Percentiles rank a stretch among this genome's conserved stretches.
phyloP scores from a whole-genome alignment of 2,329 filamentous ascomycete genomes.

The Chaetomium globosum region DNA sequence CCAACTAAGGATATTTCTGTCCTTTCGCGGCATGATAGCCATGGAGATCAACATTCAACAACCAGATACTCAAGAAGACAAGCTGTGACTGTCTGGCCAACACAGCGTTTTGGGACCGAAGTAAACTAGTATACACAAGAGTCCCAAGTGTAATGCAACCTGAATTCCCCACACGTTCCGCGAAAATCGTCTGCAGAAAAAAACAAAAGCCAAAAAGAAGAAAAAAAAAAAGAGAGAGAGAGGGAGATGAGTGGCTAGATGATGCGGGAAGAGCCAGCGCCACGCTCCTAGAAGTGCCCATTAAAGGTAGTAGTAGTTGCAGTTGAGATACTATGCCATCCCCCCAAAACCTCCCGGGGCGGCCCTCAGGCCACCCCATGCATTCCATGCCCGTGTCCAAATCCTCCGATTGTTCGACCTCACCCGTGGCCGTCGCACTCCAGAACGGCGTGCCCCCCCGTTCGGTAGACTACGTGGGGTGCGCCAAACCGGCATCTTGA shows the following conservation, averaged over 20 bases:
- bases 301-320: slow-evolving; percentile 36
- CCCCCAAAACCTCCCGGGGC: background rate
- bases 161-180: too few species aligned
- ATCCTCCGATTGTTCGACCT: background rate
- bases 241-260: slow-evolving; percentile 18
- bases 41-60: background rate
- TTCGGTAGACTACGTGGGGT: slow-evolving; percentile 6
- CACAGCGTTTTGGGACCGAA: background rate
- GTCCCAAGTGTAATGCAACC: background rate
- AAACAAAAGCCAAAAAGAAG: background rate
- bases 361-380: slow-evolving; percentile 11
- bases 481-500: background rate
- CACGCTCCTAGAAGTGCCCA: slow-evolving; percentile 44
- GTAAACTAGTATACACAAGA: background rate
- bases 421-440: background rate
- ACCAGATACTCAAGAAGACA: background rate
- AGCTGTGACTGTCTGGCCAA: background rate
- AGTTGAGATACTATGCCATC: slow-evolving; percentile 23
- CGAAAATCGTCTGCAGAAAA: background rate
- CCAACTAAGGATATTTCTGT: background rate
- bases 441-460: background rate
- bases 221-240: background rate
- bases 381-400: slow-evolving; percentile 8
- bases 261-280: slow-evolving; percentile 36
- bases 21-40: slow-evolving; percentile 3